Evolutionary conservation across 1,139 yeast species (phyloP), one percentile per base, ranked within the genome.

Genomic region (Candida sp.): DNA sequence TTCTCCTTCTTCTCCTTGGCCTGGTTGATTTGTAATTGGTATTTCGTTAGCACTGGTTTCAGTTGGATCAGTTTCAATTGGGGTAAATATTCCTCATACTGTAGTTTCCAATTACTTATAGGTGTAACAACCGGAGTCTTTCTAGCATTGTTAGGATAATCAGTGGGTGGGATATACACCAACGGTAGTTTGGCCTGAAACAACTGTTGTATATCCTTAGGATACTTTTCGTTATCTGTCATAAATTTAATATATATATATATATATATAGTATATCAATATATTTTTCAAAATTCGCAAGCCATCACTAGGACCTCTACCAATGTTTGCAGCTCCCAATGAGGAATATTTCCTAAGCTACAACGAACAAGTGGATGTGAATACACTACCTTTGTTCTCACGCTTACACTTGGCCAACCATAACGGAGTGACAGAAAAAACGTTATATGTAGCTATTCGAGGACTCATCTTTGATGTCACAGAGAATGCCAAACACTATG

Each of bases 381-480:
- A 50, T 11, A 47, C 53, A 11, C 62, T 73, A 32, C 72, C 75
- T 3, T 55, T 60, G 8, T 66, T 56, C 46, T 70, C 76, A 1
- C 55, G 75, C 21, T 46, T 60, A 1, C 68, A 73, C 49, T 58
- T 73, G 39, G 49, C 63, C 5, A 54, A 52, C 38, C 69, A 60
- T 50, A 63, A 73, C 45, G 79, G 79, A 4, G 45, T 43, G 2
- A 57, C 54, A 30, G 48, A 55, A 34, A 59, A 61, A 3, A 48
- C 75, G 46, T 72, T 86, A 47, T 87, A 81, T 60, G 84, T 89
- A 22, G 95, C 82, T 5, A 83, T 89, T 50, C 80, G 82, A 48
- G 95, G 96, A 8, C 70, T 73, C 2, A 79, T 89, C 9, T 89
- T 86, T 56, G 96, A 89, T 56, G 96, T 89, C 4, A 75, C 87